Conservation (phyloP, 1,139 yeast genomes). For the Zygoascus sp. region DNA sequence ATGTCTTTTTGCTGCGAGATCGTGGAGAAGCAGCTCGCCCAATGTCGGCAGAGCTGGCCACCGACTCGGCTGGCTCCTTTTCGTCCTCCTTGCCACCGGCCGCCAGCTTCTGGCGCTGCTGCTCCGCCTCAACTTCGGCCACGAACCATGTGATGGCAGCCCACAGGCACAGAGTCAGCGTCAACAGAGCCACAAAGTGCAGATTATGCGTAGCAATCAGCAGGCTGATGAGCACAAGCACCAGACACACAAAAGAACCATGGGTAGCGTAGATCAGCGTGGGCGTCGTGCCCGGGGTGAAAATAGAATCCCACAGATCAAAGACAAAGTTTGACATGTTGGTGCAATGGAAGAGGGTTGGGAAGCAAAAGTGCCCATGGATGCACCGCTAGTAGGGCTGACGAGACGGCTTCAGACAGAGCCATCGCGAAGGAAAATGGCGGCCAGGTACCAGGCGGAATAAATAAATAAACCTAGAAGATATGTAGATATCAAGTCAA, state of each 20-base stretch:
- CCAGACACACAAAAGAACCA: constrained; percentile 54
- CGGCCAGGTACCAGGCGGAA: too few relatives aligned
- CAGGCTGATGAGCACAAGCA: constrained; percentile 51
- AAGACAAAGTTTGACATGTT: constrained; percentile 34
- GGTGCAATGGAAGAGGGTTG: background rate
- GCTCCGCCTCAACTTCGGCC: constrained; percentile 55
- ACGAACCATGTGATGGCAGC: constrained; percentile 85
- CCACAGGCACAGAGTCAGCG: constrained; percentile 70
- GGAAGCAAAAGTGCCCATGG: background rate
- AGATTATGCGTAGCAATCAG: constrained; percentile 61
- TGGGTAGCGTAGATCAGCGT: constrained; percentile 80
- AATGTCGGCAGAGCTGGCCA: background rate
- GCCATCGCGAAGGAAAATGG: too few relatives aligned
- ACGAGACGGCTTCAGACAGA: too few relatives aligned
- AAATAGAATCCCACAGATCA: constrained; percentile 84
- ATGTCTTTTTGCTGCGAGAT: constrained; percentile 2
- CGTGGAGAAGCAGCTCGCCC: background rate
- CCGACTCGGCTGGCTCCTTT: background rate
- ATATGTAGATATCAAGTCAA: too few relatives aligned
- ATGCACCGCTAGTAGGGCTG: background rate
- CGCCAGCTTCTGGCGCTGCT: constrained; percentile 30
- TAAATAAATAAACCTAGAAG: too few relatives aligned
- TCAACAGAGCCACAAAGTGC: constrained; percentile 71
- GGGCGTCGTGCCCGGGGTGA: constrained; percentile 94
- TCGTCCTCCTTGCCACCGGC: too few relatives aligned